Evolutionary conservation across 2,329 filamentous ascomycete genomes (phyloP).

Genomic region (Penicillium sp.): DNA sequence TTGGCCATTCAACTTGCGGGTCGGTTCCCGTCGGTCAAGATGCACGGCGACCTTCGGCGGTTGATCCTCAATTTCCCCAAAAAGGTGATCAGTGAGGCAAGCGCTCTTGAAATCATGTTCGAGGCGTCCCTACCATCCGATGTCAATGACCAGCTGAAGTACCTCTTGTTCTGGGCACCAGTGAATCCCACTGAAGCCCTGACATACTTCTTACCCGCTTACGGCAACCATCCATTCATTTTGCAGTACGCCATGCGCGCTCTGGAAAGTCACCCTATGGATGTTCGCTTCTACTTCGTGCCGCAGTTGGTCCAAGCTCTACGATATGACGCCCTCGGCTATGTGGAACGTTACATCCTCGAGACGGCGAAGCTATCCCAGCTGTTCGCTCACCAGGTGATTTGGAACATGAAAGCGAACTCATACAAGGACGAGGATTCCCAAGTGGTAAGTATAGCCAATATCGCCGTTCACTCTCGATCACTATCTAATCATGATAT

Average conservation of each 20-base stretch:
- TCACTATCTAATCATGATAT: conserved; percentile 8
- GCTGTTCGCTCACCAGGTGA: conserved; percentile 96
- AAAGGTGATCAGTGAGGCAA: conserved; percentile 72
- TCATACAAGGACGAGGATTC: conserved; percentile 96
- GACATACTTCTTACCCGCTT: conserved; percentile 87
- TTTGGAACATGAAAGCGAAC: conserved; percentile 99
- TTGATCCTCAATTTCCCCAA: conserved; percentile 77
- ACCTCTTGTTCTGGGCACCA: conserved; percentile 86
- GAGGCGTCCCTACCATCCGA: conserved; percentile 71
- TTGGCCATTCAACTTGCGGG: conserved; percentile 80
- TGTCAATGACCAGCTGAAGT: conserved; percentile 81
- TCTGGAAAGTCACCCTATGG: conserved; percentile 88
- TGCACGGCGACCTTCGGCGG: conserved; percentile 71
- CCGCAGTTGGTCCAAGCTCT: conserved; percentile 96
- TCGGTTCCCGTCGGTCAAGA: conserved; percentile 69
- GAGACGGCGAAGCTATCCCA: conserved; percentile 98
- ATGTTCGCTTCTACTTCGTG: conserved; percentile 98
- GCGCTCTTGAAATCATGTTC: conserved; percentile 76
- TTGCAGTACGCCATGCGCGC: conserved; percentile 96
- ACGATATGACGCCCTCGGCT: conserved; percentile 86
- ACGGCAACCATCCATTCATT: conserved; percentile 84
- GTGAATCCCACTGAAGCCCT: conserved; percentile 90
- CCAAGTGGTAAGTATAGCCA: conserved; percentile 57
- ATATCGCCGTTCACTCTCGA: neutral
- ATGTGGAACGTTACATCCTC: conserved; percentile 92